Evolutionary conservation across 345 rosid species (phyloP), one percentile per base, ranked within the genome.

Genomic region (Ailanthus altissimus): DNA sequence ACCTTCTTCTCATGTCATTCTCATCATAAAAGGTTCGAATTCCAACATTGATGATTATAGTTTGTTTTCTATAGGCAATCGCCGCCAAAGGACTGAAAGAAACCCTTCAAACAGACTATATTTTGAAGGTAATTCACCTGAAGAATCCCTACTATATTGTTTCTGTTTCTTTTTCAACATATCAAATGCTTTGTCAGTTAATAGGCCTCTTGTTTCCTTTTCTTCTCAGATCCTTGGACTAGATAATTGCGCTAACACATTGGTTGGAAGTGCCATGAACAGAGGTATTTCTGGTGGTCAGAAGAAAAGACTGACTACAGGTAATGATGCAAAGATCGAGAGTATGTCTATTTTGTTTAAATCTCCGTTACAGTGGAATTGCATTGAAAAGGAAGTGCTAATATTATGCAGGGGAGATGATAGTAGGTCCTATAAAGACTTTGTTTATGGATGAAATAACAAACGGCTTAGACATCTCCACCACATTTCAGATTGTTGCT

Each of bases 401-500:
- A 14, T 14, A 5, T 15, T 50, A 14, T 14, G n/a, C 54, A 50
- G 54, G 54, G 54, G 54, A 50, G 20, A 50, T 50, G 54, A 50
- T 14, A 50, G 20, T 50, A 15, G 54, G 54, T 50, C 54, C 54
- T 14, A 50, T 12, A 50, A 50, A 14, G 16, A 12, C 54, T 15
- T 50, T 50, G 54, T 50, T 50, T 50, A 50, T 50, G 54, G 54
- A 50, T 50, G 54, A 50, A 50, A 50, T 92, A 65, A 85, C 97
- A 56, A 88, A 82, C 5, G 94, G 93, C 70, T 76, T 92, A 54
- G 92, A 92, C 85, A 92, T 88, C 77, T 88, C 93, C 40, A 89
- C 97, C 2, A 86, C 89, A 28, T 90, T 86, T 70, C 92, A 88
- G 79, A 88, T 92, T 25, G 80, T 88, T 61, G 68, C 86, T 15